Evolutionary conservation across 768 basidiomycete species (phyloP).

Genomic region (Amanita muscaria): DNA sequence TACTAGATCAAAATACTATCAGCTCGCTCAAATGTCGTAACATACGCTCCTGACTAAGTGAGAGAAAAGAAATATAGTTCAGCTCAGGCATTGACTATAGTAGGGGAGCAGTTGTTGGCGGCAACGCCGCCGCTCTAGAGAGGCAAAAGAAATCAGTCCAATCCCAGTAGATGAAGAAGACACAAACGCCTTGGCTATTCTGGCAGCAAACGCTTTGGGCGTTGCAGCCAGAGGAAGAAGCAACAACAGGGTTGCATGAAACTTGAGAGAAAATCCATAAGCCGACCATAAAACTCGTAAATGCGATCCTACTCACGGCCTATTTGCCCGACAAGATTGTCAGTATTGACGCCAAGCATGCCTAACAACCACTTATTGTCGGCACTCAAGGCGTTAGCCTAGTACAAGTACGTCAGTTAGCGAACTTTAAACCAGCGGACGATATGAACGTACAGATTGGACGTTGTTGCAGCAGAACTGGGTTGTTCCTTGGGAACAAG

Average conservation of each 20-base stretch:
- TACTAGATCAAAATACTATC: too few species aligned
- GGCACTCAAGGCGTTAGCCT: background rate
- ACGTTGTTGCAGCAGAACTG: conserved; percentile 1
- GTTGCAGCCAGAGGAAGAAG: background rate
- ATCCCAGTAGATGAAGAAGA: too few species aligned
- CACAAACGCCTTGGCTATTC: background rate
- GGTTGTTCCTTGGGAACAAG: background rate
- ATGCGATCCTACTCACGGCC: background rate
- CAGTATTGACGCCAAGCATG: background rate
- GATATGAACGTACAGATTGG: background rate
- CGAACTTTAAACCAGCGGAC: too few species aligned
- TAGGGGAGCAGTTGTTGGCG: too few species aligned
- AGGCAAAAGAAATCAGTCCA: too few species aligned
- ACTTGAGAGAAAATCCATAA: background rate
- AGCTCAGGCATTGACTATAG: too few species aligned
- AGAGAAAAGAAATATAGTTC: too few species aligned
- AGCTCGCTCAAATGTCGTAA: too few species aligned
- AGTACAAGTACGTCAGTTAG: background rate
- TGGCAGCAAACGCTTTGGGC: background rate
- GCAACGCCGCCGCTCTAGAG: too few species aligned
- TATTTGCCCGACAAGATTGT: background rate
- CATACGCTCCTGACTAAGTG: too few species aligned
- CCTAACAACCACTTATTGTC: background rate
- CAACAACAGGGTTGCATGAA: background rate
- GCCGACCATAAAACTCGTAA: background rate